Conservation (phyloP, 768 basidiomycete genomes). For the Amanita pallidorosea region DNA sequence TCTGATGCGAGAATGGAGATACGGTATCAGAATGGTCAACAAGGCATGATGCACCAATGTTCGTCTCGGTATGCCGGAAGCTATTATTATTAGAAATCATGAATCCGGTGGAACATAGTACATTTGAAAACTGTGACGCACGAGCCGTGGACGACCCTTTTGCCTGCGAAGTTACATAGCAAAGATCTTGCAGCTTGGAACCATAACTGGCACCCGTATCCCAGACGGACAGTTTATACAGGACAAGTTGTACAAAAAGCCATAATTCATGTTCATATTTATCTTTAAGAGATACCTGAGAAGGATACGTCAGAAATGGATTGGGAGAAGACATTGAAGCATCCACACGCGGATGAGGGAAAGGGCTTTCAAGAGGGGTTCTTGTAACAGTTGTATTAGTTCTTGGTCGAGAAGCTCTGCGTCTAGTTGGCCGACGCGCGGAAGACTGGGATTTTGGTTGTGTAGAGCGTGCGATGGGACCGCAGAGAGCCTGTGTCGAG, state of each 20-base stretch:
- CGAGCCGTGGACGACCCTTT: conserved; percentile 17
- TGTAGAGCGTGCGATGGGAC: conserved; percentile 31
- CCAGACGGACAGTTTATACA: conserved; percentile 84
- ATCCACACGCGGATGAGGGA: conserved; percentile 51
- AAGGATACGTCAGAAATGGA: conserved; percentile 7
- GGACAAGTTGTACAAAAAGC: conserved; percentile 54
- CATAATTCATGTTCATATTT: conserved; percentile 67
- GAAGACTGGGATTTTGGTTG: conserved; percentile 33
- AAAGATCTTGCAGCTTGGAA: conserved; percentile 69
- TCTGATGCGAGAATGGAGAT: conserved; percentile 67
- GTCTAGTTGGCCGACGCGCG: conserved; percentile 87
- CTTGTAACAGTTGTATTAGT: conserved; percentile 68
- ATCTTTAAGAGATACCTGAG: conserved; percentile 44
- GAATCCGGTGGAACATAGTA: conserved; percentile 5
- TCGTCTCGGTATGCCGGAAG: conserved; percentile 53
- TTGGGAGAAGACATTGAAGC: background rate
- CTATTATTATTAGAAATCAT: conserved; percentile 32
- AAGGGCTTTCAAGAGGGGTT: conserved; percentile 70
- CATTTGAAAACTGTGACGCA: conserved; percentile 19
- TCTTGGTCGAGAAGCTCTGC: conserved; percentile 86
- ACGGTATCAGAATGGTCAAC: conserved; percentile 68
- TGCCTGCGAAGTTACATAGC: conserved; percentile 31
- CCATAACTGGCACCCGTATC: conserved; percentile 74
- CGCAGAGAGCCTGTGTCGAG: conserved; percentile 40
- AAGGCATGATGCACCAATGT: conserved; percentile 56